Percentiles rank a stretch among this genome's conserved stretches.
These are phyloP conservation scores for Rhodotorula sp. DNA, from an alignment of 1,284 basidiomycete genomes.

Conservation along the genomic window DNA sequence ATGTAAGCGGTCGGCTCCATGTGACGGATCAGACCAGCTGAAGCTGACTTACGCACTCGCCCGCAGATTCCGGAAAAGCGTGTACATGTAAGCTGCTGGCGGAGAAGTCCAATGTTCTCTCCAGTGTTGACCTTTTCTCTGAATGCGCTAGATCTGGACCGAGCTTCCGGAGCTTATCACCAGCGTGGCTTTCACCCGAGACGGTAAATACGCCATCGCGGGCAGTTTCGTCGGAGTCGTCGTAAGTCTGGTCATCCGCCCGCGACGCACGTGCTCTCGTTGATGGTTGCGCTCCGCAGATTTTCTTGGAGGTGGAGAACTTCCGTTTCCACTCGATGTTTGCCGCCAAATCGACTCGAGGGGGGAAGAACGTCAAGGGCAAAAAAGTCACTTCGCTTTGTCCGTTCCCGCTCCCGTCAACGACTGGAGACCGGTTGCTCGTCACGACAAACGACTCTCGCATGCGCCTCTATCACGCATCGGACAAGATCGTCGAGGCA, in stretches of 20 bases:
- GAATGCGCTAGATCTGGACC: conserved; percentile 32
- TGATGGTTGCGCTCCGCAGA: conserved; percentile 18
- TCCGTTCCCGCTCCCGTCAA: conserved; percentile 39
- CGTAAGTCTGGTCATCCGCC: conserved; percentile 14
- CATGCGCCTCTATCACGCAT: conserved; percentile 48
- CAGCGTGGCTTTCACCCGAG: conserved; percentile 47
- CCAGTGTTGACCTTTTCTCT: background rate
- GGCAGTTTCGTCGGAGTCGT: conserved; percentile 48
- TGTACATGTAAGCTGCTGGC: conserved; percentile 15
- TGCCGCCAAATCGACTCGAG: conserved; percentile 45
- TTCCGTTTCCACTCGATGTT: conserved; percentile 46
- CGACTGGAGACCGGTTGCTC: conserved; percentile 46
- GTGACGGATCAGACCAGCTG: background rate
- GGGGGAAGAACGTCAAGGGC: conserved; percentile 47
- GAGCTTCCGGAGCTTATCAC: conserved; percentile 51
- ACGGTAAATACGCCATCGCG: conserved; percentile 47
- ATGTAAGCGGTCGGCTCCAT: conserved; percentile 24
- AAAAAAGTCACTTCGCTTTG: conserved; percentile 51
- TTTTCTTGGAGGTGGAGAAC: conserved; percentile 47
- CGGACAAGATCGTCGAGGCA: conserved; percentile 41
- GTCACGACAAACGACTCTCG: conserved; percentile 52
- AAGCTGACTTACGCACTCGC: background rate
- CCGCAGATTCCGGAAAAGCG: conserved; percentile 40
- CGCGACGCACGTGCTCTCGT: background rate
- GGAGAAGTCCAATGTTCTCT: no score